These are phyloP conservation scores for Aspergillus sp. DNA, from an alignment of 2,329 filamentous ascomycete species.

Conservation along the genomic window DNA sequence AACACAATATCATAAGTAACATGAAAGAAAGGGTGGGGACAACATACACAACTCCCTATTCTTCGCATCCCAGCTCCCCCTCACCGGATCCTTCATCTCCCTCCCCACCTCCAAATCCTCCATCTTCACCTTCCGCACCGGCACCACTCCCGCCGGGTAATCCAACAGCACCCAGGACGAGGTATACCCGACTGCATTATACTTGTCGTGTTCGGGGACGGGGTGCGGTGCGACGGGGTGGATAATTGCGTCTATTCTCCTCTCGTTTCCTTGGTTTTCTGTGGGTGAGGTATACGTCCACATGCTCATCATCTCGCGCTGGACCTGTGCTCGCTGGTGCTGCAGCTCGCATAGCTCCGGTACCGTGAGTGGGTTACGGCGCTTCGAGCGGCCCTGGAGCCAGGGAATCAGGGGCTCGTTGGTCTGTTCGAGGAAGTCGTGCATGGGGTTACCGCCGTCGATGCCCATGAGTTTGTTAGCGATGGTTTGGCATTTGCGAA, in stretches of 20 bases:
- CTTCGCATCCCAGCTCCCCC: constrained; percentile 62
- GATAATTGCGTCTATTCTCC: constrained; percentile 61
- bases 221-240: constrained; percentile 67
- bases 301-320: constrained; percentile 59
- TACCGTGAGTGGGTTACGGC: constrained; percentile 51
- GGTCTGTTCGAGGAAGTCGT: constrained; percentile 58
- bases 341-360: constrained; percentile 56
- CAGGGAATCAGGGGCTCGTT: constrained; percentile 62
- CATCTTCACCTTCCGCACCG: constrained; percentile 52
- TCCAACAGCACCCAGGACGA: constrained; percentile 64
- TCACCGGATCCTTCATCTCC: constrained; percentile 42
- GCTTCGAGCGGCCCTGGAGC: constrained; percentile 55
- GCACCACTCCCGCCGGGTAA: constrained; percentile 60
- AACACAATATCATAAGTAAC: no score
- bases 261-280: background rate
- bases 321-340: constrained; percentile 53
- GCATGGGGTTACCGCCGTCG: constrained; percentile 59
- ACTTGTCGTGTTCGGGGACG: constrained; percentile 62
- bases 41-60: constrained; percentile 60
- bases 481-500: constrained; percentile 58
- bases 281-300: constrained; percentile 48
- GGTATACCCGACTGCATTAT: constrained; percentile 65
- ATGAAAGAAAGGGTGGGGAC: no score
- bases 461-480: constrained; percentile 61
- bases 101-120: constrained; percentile 51